Evolutionary conservation across 2,329 filamentous ascomycete species (phyloP).

Genomic region (Fusarium sororula): DNA sequence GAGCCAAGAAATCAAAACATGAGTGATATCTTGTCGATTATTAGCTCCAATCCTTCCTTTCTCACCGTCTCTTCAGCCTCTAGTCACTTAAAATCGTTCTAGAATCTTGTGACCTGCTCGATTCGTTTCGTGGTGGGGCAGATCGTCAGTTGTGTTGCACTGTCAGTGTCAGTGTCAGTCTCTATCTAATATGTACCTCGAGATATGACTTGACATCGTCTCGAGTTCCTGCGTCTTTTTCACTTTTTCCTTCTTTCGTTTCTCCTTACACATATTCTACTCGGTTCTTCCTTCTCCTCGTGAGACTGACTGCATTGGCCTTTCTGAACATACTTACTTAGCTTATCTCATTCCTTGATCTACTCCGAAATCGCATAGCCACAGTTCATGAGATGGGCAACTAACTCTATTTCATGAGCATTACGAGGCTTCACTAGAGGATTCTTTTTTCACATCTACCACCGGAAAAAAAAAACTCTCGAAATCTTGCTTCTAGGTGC

Average conservation of each 20-base stretch:
- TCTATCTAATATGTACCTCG: conserved; percentile 15
- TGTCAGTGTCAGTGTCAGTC: conserved; percentile 11
- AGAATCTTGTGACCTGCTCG: conserved; percentile 36
- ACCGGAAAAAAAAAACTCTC: neutral
- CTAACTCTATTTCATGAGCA: conserved; percentile 21
- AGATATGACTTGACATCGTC: conserved; percentile 14
- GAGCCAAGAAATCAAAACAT: neutral
- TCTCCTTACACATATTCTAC: neutral
- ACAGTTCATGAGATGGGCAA: conserved; percentile 26
- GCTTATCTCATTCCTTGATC: conserved; percentile 20
- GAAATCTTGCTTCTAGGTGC: neutral
- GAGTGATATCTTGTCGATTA: neutral
- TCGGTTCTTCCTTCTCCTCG: neutral
- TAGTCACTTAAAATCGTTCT: neutral
- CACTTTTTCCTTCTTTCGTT: neutral
- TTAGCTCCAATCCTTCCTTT: neutral
- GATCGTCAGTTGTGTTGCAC: conserved; percentile 29
- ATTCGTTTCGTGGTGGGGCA: conserved; percentile 35
- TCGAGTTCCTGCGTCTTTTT: neutral
- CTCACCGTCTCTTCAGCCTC: conserved; percentile 28
- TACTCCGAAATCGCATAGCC: conserved; percentile 23
- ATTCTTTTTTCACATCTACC: neutral
- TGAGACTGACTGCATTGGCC: neutral
- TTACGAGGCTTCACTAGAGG: conserved; percentile 11
- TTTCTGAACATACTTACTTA: neutral